Base-by-base conservation (phyloP, 2,329 filamentous ascomycete species). In the Aureobasidium sp. region DNA sequence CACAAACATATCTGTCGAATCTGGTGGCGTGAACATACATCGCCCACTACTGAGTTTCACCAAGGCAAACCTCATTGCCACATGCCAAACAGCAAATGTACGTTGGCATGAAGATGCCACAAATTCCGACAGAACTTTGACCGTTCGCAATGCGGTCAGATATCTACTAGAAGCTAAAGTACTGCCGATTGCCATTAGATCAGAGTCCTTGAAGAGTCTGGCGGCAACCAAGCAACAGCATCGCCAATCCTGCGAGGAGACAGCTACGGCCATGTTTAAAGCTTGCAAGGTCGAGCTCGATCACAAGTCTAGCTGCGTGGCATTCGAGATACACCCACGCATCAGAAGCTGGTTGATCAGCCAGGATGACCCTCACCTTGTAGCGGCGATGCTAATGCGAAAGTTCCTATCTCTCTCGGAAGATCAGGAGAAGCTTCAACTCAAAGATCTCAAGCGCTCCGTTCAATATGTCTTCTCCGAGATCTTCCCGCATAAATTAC, bases 21-120 rank as follows among this genome's bases (percentile, higher is more conserved):
- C 35, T 12, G 83, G 84, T 2, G 86, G 87, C 2, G 68, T 91
- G 21, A 74, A 70, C 53, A 68, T 90, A 16, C 79, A 84, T 60
- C 79, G 88, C 6, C 88, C 88, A 3, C 69, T 93, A 42, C 71
- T 94, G 6, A 66, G 67, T 7, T 89, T 90, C 63, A 72, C 77
- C 56, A 94, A 97, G 70, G 75, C 80, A 47, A 74, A 84, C 30
- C 74, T 96, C n/a, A 76, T 85, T 38, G 80, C 81, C 1, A 90
- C 88, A 0, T 96, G 91, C 63, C 68, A 83, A 56, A 73, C 78
- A n/a, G 78, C 83, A 58, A 69, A 74, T 0, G 71, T 94, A 8
- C 70, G 72, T 0, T 97, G 88, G 86, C 87, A 89, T 58, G 88
- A 93, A 65, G 93, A 98, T 65, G 71, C 75, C 37, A 96, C 90